These are phyloP conservation scores for Boletus mariae DNA, from an alignment of 1,284 basidiomycete species.

Conservation along the genomic window DNA sequence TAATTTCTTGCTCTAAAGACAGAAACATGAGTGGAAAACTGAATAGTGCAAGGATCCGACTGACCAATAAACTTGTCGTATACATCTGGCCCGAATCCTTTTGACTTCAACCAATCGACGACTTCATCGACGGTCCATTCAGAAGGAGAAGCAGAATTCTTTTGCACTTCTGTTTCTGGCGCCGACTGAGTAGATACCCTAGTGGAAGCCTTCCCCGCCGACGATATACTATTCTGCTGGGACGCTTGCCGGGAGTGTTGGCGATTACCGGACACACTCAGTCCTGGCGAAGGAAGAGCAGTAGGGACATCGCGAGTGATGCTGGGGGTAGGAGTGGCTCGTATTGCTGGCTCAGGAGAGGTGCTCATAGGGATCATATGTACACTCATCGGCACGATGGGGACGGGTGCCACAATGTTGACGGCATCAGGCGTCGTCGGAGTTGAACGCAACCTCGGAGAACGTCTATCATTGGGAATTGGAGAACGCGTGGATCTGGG, in stretches of 20 bases:
- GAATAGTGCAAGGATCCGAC: slow-evolving; percentile 23
- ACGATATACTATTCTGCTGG: slow-evolving; percentile 35
- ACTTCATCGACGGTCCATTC: slow-evolving; percentile 92
- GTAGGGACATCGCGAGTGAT: slow-evolving; percentile 19
- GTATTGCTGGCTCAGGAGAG: slow-evolving; percentile 17
- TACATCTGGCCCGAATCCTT: slow-evolving; percentile 82
- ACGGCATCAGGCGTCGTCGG: slow-evolving; percentile 19
- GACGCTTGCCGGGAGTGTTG: slow-evolving; percentile 30
- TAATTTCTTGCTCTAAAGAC: slow-evolving; percentile 89
- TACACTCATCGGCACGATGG: slow-evolving; percentile 18
- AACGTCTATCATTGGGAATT: slow-evolving; percentile 13
- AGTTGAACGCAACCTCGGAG: slow-evolving; percentile 15
- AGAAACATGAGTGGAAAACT: slow-evolving; percentile 1
- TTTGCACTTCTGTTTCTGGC: slow-evolving; percentile 16
- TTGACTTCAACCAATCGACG: slow-evolving; percentile 81
- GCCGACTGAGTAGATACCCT: slow-evolving; percentile 4
- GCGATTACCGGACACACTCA: slow-evolving; percentile 32
- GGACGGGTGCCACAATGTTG: slow-evolving; percentile 22
- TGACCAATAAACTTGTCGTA: slow-evolving; percentile 83
- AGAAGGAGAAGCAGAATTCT: slow-evolving; percentile 43
- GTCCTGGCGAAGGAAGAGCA: slow-evolving; percentile 40
- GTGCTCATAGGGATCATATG: slow-evolving; percentile 14
- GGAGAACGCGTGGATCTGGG: slow-evolving; percentile 27
- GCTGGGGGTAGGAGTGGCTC: slow-evolving; percentile 19
- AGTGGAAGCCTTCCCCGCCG: slow-evolving; percentile 17